Evolutionary conservation across 2,329 filamentous ascomycete species (phyloP), one percentile per base, ranked within the genome.

Genomic region (Aspergillus sp.): DNA sequence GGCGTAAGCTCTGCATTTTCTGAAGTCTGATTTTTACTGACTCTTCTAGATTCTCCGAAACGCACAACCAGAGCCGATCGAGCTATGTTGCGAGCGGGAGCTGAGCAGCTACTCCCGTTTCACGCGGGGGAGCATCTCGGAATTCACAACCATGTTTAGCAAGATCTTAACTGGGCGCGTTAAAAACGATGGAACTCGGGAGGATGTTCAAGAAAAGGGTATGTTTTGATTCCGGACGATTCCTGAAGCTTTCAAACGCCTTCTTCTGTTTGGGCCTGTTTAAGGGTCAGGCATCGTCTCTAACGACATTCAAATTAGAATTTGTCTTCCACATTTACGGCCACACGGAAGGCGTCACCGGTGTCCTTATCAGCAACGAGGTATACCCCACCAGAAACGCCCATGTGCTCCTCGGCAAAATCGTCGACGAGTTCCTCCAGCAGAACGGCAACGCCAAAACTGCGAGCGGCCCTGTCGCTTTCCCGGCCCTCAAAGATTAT

Each of bases 81-180:
- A 96, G 79, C 82, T 96, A 62, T 85, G 83, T 73, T 81, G 84
- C 64, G 91, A 91, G 76, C 89, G 87, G 74, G 89, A 96, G 68
- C 83, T 96, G 64, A 87, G 82, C 74, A 85, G 69, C 60, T 95
- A 90, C 80, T 91, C 87, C 58, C 85, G 88, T 75, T 96, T 96
- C 80, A 93, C 89, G 63, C 82, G 87, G 20, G 51, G 58, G 67
- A 81, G 80, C 71, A 80, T 85, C 73, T 76, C 76, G 68, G 81
- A 88, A 75, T 87, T 96, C 81, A 90, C 96, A 87, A 89, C 86
- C 56, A 81, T 96, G 68, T 93, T 96, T 79, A 85, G 86, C 75
- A 91, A 91, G 77, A 93, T 89, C 17, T 89, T 97, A 48, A 93
- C 93, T 60, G 90, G 96, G 77, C 84, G 90, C 67, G 96, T 91